These are phyloP conservation scores for Kondoa subrosea DNA, from an alignment of 768 basidiomycete species.

Conservation along the genomic window DNA sequence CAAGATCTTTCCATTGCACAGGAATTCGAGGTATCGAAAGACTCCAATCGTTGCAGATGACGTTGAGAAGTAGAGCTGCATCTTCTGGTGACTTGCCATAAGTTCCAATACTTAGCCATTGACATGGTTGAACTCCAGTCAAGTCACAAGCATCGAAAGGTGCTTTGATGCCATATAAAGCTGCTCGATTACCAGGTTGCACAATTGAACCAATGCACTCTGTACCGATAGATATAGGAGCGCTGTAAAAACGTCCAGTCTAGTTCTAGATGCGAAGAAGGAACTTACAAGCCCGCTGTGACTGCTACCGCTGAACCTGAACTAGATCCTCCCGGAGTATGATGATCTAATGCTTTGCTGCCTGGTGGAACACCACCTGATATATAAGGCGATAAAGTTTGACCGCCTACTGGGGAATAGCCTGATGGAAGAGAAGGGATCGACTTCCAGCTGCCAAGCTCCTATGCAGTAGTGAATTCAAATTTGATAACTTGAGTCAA, in stretches of 20 bases:
- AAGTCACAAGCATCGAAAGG: not conserved
- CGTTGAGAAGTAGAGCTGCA: not conserved
- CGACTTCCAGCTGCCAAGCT: not conserved
- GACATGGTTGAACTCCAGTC: not conserved
- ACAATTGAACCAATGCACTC: not conserved
- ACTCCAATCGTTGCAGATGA: not conserved
- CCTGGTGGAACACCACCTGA: not conserved
- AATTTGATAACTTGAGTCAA: not conserved
- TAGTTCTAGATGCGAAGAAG: not conserved
- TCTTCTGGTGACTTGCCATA: not conserved
- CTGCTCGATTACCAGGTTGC: not conserved
- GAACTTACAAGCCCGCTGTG: not conserved
- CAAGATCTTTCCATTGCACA: too few relatives aligned
- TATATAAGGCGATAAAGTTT: not conserved
- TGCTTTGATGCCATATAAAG: not conserved
- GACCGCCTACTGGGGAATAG: not conserved
- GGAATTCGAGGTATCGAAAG: too few relatives aligned
- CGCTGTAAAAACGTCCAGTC: not conserved
- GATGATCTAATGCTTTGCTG: not conserved
- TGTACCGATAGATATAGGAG: not conserved
- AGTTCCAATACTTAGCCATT: too few relatives aligned
- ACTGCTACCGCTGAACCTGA: not conserved
- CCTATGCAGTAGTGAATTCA: not conserved
- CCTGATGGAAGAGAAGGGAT: not conserved
- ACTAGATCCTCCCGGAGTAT: not conserved